Percentiles rank a stretch among this genome's conserved stretches.
Evolutionary conservation across 2,329 filamentous ascomycete species (phyloP).

Genomic region (Aspergillus fijiensis): DNA sequence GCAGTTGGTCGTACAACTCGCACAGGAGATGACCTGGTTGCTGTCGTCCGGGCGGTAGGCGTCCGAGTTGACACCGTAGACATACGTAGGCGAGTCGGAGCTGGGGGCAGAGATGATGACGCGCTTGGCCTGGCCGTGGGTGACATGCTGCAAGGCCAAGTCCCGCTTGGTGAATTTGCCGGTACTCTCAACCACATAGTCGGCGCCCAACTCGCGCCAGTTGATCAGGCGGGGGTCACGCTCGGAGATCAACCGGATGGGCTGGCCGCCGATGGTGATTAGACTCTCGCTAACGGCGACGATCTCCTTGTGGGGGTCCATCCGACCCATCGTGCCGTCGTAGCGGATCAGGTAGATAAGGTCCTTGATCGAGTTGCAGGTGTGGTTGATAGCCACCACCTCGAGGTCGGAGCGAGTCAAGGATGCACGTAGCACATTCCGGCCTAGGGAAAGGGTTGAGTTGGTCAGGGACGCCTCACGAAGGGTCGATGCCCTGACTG

Average conservation of each 20-base stretch:
- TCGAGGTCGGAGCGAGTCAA: conserved; percentile 25
- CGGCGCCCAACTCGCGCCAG: conserved; percentile 27
- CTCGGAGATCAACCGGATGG: conserved; percentile 28
- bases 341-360: conserved; percentile 32
- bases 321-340: conserved; percentile 67
- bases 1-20: conserved; percentile 37
- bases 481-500: neutral
- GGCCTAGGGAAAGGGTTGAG: conserved; percentile 45
- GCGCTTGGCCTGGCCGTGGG: conserved; percentile 84
- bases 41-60: conserved; percentile 23
- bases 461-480: too few species aligned
- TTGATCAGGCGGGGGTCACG: conserved; percentile 29
- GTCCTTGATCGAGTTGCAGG: conserved; percentile 29
- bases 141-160: conserved; percentile 68
- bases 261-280: conserved; percentile 46
- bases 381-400: conserved; percentile 32
- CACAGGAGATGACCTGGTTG: conserved; percentile 29
- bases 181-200: conserved; percentile 32
- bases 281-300: conserved; percentile 83
- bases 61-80: conserved; percentile 34
- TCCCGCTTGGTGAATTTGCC: conserved; percentile 72
- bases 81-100: conserved; percentile 68
- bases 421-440: conserved; percentile 58
- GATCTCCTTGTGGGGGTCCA: conserved; percentile 84
- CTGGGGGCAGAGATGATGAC: conserved; percentile 59